phyloP scores from a whole-genome alignment of 2,329 filamentous ascomycete genomes.

The Botrytis hyacinthi region DNA sequence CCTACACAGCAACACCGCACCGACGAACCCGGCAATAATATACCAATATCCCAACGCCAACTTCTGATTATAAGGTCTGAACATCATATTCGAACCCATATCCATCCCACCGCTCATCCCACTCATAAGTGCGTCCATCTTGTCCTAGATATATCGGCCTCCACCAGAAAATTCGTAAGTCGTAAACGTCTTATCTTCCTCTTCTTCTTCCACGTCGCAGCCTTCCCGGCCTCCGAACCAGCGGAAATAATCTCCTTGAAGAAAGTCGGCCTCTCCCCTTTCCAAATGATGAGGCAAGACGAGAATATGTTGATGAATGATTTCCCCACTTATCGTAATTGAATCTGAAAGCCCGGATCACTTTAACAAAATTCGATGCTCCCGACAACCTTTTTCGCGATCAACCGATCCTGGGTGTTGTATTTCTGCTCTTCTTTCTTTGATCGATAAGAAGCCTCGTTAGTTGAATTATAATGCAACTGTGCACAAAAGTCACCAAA shows the following conservation, averaged over 20 bases:
- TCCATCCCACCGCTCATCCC: slow-evolving; percentile 29
- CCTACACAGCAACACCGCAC: slow-evolving; percentile 27
- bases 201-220: not conserved
- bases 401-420: not conserved
- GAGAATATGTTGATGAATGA: not conserved
- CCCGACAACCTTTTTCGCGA: not conserved
- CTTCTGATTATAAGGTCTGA: slow-evolving; percentile 48
- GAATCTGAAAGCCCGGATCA: not conserved
- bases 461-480: slow-evolving; percentile 7
- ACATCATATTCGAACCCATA: slow-evolving; percentile 40
- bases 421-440: not conserved
- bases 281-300: not conserved
- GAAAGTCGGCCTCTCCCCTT: not conserved
- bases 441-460: not conserved
- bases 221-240: not conserved
- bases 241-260: not conserved
- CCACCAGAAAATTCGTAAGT: not conserved
- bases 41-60: slow-evolving; percentile 60
- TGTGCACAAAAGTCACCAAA: slow-evolving; percentile 4
- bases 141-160: not conserved
- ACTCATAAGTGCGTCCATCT: slow-evolving; percentile 24
- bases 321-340: not conserved
- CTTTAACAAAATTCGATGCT: not conserved
- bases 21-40: slow-evolving; percentile 49
- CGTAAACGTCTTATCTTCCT: not conserved